These are phyloP conservation scores for Penicillium manginii DNA, from an alignment of 495 filamentous ascomycete species.

Conservation along the genomic window DNA sequence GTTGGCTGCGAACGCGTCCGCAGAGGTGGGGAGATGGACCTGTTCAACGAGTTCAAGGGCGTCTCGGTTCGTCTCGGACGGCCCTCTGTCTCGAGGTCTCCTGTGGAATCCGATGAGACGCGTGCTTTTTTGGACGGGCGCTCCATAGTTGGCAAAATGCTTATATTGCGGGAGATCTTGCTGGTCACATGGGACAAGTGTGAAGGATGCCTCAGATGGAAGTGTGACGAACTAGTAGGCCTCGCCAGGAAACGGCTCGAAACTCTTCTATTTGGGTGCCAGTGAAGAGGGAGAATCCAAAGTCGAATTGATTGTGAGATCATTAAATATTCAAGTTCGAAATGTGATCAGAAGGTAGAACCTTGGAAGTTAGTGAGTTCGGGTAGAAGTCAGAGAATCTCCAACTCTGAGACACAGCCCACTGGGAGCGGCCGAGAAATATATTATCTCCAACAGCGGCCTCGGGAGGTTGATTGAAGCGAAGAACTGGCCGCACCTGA, in stretches of 20 bases:
- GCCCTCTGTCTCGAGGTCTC: conserved; percentile 2
- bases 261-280: neutral
- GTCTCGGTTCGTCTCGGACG: neutral
- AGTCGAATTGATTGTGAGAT: neutral
- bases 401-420: too few species aligned
- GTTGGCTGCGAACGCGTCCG: conserved; percentile 15
- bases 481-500: neutral
- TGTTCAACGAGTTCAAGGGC: conserved; percentile 35
- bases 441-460: too few species aligned
- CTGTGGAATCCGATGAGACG: conserved; percentile 12
- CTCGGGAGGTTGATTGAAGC: too few species aligned
- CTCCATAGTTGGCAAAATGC: neutral
- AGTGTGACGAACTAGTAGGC: neutral
- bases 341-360: too few species aligned
- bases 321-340: neutral
- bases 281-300: neutral
- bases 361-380: too few species aligned
- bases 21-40: conserved; percentile 39
- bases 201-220: neutral
- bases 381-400: neutral
- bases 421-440: too few species aligned
- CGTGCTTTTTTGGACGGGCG: conserved; percentile 18
- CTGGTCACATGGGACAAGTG: neutral
- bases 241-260: neutral
- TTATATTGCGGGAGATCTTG: neutral